phyloP scores from a whole-genome alignment of 192 early-diverging fungal genomes.

The Coemansia sp. region DNA sequence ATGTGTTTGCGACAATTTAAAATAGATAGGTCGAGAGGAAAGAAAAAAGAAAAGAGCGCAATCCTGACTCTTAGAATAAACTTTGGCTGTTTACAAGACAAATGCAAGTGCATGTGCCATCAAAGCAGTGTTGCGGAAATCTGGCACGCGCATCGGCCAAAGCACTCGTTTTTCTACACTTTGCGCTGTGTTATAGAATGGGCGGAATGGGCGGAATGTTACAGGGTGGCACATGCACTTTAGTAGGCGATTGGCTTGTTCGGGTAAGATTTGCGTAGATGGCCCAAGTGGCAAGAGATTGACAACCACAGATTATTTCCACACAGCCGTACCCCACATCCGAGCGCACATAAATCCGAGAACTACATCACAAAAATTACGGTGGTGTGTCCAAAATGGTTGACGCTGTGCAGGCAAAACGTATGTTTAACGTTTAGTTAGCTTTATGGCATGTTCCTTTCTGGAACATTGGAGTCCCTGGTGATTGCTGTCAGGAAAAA shows the following conservation, averaged over 20 bases:
- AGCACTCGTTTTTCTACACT: no score
- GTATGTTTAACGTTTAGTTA: background rate
- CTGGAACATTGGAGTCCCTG: background rate
- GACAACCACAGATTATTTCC: no score
- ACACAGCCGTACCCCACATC: no score
- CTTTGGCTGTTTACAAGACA: background rate
- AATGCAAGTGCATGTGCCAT: background rate
- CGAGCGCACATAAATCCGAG: no score
- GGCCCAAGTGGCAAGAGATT: no score
- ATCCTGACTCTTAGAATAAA: background rate
- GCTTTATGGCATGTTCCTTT: background rate
- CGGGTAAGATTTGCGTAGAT: no score
- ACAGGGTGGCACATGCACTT: no score
- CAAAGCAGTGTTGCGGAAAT: background rate
- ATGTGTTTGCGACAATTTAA: background rate
- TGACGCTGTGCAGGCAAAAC: background rate
- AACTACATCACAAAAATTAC: background rate
- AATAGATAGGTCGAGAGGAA: background rate
- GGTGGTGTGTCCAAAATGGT: background rate
- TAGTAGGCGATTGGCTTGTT: no score
- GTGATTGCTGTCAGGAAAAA: no score
- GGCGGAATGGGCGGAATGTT: no score
- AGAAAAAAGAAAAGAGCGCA: background rate
- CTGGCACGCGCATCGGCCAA: background rate
- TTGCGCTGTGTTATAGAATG: no score